These are phyloP conservation scores for Aspergillus japonicus DNA, from an alignment of 2,329 filamentous ascomycete species.

Conservation along the genomic window DNA sequence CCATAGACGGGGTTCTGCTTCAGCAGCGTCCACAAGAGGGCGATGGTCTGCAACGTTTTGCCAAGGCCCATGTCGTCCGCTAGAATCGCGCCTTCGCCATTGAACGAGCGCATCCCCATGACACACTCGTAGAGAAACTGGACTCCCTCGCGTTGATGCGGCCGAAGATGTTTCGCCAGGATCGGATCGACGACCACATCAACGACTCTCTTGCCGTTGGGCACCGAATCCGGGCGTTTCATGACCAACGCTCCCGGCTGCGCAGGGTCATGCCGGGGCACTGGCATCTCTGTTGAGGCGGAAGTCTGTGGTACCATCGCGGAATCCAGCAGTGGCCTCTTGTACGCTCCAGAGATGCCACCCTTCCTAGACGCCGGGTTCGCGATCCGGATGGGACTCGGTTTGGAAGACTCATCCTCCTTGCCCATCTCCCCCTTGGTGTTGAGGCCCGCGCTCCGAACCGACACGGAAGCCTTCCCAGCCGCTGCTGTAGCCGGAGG, in stretches of 20 bases:
- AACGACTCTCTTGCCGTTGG: constrained; percentile 64
- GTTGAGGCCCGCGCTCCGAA: constrained; percentile 12
- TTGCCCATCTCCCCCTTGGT: background rate
- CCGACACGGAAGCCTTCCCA: constrained; percentile 22
- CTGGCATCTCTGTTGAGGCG: constrained; percentile 46
- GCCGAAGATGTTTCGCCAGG: constrained; percentile 60
- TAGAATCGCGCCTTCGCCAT: constrained; percentile 67
- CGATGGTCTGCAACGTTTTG: constrained; percentile 71
- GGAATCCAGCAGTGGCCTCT: constrained; percentile 58
- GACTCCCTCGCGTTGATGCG: constrained; percentile 69
- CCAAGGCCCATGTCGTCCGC: constrained; percentile 76
- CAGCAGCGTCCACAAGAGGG: constrained; percentile 68
- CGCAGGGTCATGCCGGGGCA: constrained; percentile 65
- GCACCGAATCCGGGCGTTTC: constrained; percentile 57
- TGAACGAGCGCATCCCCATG: constrained; percentile 67
- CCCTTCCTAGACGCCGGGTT: constrained; percentile 42
- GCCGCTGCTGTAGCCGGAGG: constrained; percentile 15
- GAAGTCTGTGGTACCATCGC: constrained; percentile 50
- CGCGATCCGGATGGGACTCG: constrained; percentile 11
- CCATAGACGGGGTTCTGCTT: constrained; percentile 69
- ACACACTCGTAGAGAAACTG: constrained; percentile 73
- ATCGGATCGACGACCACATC: constrained; percentile 72
- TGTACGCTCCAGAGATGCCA: constrained; percentile 55
- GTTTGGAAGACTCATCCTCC: constrained; percentile 8
- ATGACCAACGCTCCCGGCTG: constrained; percentile 64